Evolutionary conservation across 257 asterid genomes (phyloP), one percentile per base, ranked within the genome.

Genomic region (Sherardia arvensis): DNA sequence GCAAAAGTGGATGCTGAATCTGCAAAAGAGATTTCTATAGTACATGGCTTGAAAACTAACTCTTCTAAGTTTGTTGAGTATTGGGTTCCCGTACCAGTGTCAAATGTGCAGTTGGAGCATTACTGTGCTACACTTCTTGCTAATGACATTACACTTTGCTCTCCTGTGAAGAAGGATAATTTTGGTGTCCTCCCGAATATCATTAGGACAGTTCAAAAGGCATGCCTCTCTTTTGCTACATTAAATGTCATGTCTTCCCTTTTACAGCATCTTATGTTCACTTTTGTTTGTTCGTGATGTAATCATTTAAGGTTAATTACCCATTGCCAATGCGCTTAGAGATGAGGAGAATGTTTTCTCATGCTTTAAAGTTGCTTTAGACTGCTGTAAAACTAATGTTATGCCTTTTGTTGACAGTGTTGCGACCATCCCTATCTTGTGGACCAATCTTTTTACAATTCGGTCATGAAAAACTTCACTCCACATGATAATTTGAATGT

Each of bases 371-470:
- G 23, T 61, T 22, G 53, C 29, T 20, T 43, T 8, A 45, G n/a
- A 30, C 49, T 25, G 7, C 22, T 65, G 28, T 10, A 8, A 47
- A 21, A 15, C 14, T 26, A 49, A 22, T n/a, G 51, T 17, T 60
- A 26, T 67, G 55, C 40, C 33, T 70, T 69, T 71, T 28, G 63
- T 76, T 69, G 68, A 68, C 77, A 92, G 99, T 90, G 93, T 69
- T 92, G 99, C 59, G 83, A 79, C 75, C 99, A 92, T 76, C 97
- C 99, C 10, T 87, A 84, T 69, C 80, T 87, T 34, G 74, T 81
- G 79, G 95, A 90, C 54, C 22, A 76, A 23, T 74, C 80, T 65
- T 49, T 77, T 45, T 87, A 80, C 78, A 67, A 71, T 62, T 78
- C 81, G 67, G 33, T 85, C 53, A 75, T 71, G 60, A 80, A 76